Evolutionary conservation across 768 basidiomycete species (phyloP).

Genomic region (Amanita jacksonii): DNA sequence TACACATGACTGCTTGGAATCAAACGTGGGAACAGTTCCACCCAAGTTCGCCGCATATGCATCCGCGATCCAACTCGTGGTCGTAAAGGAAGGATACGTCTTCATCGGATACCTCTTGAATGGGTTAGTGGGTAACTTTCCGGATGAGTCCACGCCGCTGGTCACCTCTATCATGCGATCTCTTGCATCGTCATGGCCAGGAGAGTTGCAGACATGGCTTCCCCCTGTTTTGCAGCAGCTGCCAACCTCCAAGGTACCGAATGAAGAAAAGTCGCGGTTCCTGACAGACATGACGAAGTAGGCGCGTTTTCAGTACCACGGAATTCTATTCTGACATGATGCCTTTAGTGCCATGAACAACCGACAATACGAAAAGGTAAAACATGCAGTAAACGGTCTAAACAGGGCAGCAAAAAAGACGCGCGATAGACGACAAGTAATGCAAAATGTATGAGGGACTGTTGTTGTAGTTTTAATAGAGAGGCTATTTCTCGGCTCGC

Average conservation of each 20-base stretch:
- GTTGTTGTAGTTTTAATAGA: constrained; percentile 4
- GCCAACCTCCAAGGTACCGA: constrained; percentile 48
- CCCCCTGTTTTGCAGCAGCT: constrained; percentile 63
- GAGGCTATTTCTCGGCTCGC: too few relatives aligned
- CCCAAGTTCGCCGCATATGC: constrained; percentile 58
- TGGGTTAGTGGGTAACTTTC: constrained; percentile 82
- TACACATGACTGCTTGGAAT: constrained; percentile 58
- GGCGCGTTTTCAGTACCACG: constrained; percentile 20
- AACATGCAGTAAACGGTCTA: constrained; percentile 62
- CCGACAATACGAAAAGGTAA: constrained; percentile 70
- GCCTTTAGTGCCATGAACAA: constrained; percentile 49
- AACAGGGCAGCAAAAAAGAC: constrained; percentile 69
- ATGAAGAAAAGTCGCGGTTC: constrained; percentile 62
- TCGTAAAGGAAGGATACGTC: constrained; percentile 65
- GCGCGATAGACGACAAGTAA: constrained; percentile 48
- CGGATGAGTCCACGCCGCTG: constrained; percentile 67
- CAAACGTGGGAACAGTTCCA: constrained; percentile 31
- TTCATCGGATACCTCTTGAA: constrained; percentile 60
- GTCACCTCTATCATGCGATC: constrained; percentile 75
- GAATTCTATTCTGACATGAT: constrained; percentile 10
- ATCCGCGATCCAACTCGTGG: constrained; percentile 44
- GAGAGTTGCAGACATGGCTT: constrained; percentile 64
- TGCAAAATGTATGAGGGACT: constrained; percentile 26
- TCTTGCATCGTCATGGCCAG: constrained; percentile 56
- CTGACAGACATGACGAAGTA: constrained; percentile 67